Conservation (phyloP, 1,284 basidiomycete genomes). For the Ustilago crameri region DNA sequence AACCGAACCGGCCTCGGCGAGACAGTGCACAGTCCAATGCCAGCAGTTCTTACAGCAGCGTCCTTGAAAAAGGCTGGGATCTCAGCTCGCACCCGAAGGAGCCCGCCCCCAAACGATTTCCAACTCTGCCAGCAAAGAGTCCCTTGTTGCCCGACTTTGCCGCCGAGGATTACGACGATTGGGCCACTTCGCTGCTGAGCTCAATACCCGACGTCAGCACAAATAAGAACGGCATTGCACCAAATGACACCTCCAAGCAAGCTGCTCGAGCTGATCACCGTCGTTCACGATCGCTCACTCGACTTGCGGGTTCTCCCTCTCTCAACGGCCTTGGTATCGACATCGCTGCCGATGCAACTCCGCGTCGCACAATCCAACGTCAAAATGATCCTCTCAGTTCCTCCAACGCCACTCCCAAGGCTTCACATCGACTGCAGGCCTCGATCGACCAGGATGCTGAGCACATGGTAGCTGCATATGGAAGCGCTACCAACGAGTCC, state of each 20-base stretch:
- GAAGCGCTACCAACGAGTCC: background rate
- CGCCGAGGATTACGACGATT: constrained; percentile 48
- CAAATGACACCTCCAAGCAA: constrained; percentile 1
- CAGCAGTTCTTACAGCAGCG: constrained; percentile 56
- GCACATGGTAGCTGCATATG: background rate
- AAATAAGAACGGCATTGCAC: background rate
- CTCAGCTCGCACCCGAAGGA: constrained; percentile 28
- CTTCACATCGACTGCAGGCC: constrained; percentile 23
- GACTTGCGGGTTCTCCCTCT: constrained; percentile 4
- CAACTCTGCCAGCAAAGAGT: constrained; percentile 31
- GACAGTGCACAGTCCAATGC: constrained; percentile 39
- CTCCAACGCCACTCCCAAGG: constrained; percentile 34
- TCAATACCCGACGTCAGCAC: constrained; percentile 22
- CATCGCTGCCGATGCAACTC: constrained; percentile 25
- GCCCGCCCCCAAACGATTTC: constrained; percentile 1
- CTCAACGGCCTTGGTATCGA: constrained; percentile 42
- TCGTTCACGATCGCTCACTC: constrained; percentile 21
- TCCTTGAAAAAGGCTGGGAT: constrained; percentile 49
- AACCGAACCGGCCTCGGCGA: constrained; percentile 8
- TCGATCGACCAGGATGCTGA: constrained; percentile 23
- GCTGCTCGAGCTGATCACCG: constrained; percentile 14
- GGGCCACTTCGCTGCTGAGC: constrained; percentile 44
- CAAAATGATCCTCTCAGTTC: constrained; percentile 13
- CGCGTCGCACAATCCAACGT: constrained; percentile 13
- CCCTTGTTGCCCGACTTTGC: constrained; percentile 49